Conservation (phyloP, 352 stramenopile species). For the Pythium rishiriense region DNA sequence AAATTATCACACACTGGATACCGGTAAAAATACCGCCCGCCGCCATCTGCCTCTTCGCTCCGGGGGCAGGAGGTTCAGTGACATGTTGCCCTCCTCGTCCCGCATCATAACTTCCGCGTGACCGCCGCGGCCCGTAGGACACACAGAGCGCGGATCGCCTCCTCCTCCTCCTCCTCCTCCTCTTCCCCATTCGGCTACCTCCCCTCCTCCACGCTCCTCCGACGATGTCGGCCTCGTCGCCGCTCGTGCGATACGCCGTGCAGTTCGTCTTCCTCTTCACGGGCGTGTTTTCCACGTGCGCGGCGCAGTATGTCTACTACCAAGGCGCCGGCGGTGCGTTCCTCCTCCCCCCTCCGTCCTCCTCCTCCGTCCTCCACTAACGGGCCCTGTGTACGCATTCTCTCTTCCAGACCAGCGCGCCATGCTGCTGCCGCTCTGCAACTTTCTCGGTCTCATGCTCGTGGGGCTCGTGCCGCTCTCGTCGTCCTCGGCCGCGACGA, state of each 20-base stretch:
- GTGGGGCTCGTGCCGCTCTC: constrained; percentile 59
- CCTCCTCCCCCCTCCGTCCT: neutral
- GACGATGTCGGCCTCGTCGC: constrained; percentile 5
- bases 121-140: neutral
- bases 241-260: constrained; percentile 31
- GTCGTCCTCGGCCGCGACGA: neutral
- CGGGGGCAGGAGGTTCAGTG: neutral
- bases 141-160: neutral
- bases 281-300: constrained; percentile 83
- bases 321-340: constrained; percentile 57
- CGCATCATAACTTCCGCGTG: neutral
- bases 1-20: neutral
- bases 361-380: neutral
- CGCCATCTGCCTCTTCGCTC: neutral
- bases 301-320: constrained; percentile 86
- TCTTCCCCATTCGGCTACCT: neutral
- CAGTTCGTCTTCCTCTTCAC: constrained; percentile 79
- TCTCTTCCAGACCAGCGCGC: constrained; percentile 51
- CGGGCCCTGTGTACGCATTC: neutral
- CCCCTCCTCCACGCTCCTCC: neutral
- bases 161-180: constrained; percentile 2
- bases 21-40: neutral
- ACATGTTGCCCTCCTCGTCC: constrained; percentile 6
- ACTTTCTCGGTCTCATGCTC: constrained; percentile 88
- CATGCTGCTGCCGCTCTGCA: constrained; percentile 87